Conservation (phyloP, 2,329 filamentous ascomycete species). For the Fusarium praegraminearum region DNA sequence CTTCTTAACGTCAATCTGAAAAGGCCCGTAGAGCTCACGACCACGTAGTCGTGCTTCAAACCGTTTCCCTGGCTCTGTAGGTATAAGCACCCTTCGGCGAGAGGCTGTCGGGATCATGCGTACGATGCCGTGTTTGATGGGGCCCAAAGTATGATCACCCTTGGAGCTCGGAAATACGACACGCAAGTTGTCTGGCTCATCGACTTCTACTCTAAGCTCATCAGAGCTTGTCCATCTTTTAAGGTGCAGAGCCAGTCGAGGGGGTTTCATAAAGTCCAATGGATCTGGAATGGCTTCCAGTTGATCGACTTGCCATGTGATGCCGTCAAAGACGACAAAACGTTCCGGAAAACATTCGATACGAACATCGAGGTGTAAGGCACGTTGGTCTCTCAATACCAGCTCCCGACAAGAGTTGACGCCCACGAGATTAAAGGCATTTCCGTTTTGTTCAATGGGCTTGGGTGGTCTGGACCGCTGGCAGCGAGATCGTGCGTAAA, state of each 20-base stretch:
- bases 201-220: background rate
- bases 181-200: background rate
- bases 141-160: background rate
- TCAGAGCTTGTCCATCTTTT: background rate
- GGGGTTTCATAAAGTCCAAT: background rate
- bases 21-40: background rate
- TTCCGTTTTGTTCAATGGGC: background rate
- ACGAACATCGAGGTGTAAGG: slow-evolving; percentile 1
- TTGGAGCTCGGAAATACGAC: background rate
- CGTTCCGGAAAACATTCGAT: slow-evolving; percentile 6
- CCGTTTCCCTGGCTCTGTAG: background rate
- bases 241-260: background rate
- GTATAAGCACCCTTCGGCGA: background rate
- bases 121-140: slow-evolving; percentile 15
- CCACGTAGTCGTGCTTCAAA: slow-evolving; percentile 3
- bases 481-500: background rate
- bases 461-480: background rate
- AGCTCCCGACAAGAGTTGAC: background rate
- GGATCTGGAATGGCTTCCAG: slow-evolving; percentile 1
- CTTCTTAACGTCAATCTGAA: background rate
- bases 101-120: slow-evolving; percentile 10
- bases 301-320: background rate
- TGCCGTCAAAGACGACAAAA: background rate
- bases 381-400: background rate
- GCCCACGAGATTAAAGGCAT: background rate